Evolutionary conservation across 2,329 filamentous ascomycete genomes (phyloP).

Genomic region (Hymenoscyphus scutula): DNA sequence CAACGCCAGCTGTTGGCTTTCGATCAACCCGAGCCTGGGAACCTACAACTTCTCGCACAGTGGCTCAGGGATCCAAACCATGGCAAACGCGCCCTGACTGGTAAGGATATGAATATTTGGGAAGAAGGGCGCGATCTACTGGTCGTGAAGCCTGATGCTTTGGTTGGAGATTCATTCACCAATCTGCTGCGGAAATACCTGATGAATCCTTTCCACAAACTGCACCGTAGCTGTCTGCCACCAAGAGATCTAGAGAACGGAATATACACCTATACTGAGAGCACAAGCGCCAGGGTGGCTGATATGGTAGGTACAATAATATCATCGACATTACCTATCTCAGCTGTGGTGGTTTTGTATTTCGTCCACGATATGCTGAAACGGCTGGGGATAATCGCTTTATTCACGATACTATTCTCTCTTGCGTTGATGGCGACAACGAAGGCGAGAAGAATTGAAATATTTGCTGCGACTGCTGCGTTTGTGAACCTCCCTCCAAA

Average conservation of each 20-base stretch:
- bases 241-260: background rate
- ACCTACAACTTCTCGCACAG: background rate
- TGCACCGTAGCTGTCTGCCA: background rate
- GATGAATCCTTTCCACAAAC: constrained; percentile 1
- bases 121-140: constrained; percentile 3
- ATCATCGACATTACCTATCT: background rate
- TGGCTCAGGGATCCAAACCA: background rate
- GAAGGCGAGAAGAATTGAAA: constrained; percentile 21
- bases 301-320: background rate
- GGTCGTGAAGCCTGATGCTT: background rate
- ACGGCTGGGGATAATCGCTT: constrained; percentile 19
- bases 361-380: constrained; percentile 11
- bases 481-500: background rate
- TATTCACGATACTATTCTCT: constrained; percentile 23
- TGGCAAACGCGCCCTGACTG: background rate
- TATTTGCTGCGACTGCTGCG: constrained; percentile 24
- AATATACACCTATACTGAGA: background rate
- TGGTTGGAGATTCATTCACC: constrained; percentile 6
- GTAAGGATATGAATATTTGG: background rate
- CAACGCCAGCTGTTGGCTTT: background rate
- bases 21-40: background rate
- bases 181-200: background rate
- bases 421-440: constrained; percentile 19
- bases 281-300: background rate
- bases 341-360: constrained; percentile 6